Conservation (phyloP, 352 stramenopile species). For the Sclerospora graminicola region DNA sequence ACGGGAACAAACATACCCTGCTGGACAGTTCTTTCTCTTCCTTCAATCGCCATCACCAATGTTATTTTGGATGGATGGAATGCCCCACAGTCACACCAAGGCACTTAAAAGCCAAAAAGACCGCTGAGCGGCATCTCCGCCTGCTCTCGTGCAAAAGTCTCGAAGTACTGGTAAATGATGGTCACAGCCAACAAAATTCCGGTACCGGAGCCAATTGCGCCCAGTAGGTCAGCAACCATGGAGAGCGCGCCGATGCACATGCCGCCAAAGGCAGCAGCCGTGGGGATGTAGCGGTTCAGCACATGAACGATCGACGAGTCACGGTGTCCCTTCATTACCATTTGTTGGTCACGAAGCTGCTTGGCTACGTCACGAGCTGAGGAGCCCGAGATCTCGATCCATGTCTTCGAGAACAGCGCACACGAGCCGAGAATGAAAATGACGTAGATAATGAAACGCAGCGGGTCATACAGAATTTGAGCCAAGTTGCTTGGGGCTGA, state of each 20-base stretch:
- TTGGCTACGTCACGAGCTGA: conserved; percentile 97
- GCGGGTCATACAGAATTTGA: conserved; percentile 97
- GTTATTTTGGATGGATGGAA: conserved; percentile 1
- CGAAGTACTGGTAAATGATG: conserved; percentile 99
- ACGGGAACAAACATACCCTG: conserved; percentile 70
- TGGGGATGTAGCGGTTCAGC: conserved; percentile 99
- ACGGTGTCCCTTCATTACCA: conserved; percentile 99
- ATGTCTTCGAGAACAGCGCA: conserved; percentile 98
- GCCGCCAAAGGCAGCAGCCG: conserved; percentile 96
- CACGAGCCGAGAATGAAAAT: conserved; percentile 98
- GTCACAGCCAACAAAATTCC: conserved; percentile 98
- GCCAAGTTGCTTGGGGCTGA: conserved; percentile 91
- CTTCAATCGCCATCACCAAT: conserved; percentile 15
- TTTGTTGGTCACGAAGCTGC: conserved; percentile 97
- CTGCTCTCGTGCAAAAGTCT: conserved; percentile 94
- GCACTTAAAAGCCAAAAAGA: conserved; percentile 76
- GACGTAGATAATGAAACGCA: conserved; percentile 98
- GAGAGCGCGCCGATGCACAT: conserved; percentile 99
- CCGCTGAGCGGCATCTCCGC: conserved; percentile 68
- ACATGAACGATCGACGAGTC: conserved; percentile 96
- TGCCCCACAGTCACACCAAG: conserved; percentile 7
- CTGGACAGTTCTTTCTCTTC: conserved; percentile 23
- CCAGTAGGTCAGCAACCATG: conserved; percentile 97
- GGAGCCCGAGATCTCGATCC: conserved; percentile 98
- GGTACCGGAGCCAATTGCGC: conserved; percentile 97